Evolutionary conservation across 2,329 filamentous ascomycete species (phyloP), one percentile per base, ranked within the genome.

Genomic region (Aureobasidium sp.): DNA sequence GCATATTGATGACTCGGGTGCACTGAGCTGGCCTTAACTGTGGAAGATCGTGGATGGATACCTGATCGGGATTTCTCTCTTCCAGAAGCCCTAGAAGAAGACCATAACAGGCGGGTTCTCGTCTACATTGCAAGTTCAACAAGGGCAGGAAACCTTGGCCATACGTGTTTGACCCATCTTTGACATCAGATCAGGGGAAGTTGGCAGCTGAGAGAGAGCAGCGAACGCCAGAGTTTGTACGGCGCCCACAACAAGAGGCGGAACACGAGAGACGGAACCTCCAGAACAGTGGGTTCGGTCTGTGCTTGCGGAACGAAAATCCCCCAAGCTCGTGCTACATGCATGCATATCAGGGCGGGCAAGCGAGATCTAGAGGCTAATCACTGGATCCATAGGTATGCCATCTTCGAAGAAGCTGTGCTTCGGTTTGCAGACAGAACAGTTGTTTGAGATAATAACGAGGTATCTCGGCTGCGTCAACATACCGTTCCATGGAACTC

Each of bases 11-110:
- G 49, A 29, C 21, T 38, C 35, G n/a, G 19, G 27, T 21, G 38
- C 51, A 42, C 25, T 54, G 25, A 10, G 35, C 25, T 15, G 35
- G 37, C 50, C 50, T 43, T 55, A 43, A 37, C 51, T 33, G 11
- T 15, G 25, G 17, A 17, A 15, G n/a, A 43, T 43, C 37, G n/a
- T 42, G 23, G 9, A 33, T 23, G 5, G 51, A 33, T 43, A 55
- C 37, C n/a, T 29, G 27, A 55, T 55, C 38, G 38, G 31, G 51
- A 19, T 5, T 17, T 31, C 9, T 21, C 2, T n/a, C 51, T 55
- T 55, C 38, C 27, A 33, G 37, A 55, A 55, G 51, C 51, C 51
- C 51, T 55, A 55, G 38, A 33, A 55, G 27, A 15, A 31, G 37
- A 43, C 51, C 38, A 27, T n/a, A 55, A 31, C 23, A 25, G 51